A percentile compares a stretch with the other conserved stretches of the same genome.
Evolutionary conservation across 768 basidiomycete genomes (phyloP).

Genomic region (Suillus weaverae): DNA sequence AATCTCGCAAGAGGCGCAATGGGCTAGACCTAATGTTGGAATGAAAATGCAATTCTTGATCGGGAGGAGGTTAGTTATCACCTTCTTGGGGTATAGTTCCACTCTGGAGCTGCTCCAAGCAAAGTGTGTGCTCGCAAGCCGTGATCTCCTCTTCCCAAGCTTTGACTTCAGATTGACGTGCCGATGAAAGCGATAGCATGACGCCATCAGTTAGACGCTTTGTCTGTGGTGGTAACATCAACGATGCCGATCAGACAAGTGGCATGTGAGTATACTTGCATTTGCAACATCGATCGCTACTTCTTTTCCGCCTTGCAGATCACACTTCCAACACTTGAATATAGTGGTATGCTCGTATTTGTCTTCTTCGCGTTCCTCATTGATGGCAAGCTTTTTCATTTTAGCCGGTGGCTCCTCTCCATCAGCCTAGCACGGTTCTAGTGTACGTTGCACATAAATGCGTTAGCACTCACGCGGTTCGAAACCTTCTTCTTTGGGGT

Average conservation of each 20-base stretch:
- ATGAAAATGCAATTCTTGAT: neutral
- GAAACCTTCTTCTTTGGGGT: constrained; percentile 55
- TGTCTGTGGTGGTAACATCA: constrained; percentile 36
- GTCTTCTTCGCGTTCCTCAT: constrained; percentile 86
- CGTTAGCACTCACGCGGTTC: constrained; percentile 56
- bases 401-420: constrained; percentile 85
- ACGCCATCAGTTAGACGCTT: constrained; percentile 61
- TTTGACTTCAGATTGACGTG: constrained; percentile 91
- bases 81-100: constrained; percentile 29
- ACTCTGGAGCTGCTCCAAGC: constrained; percentile 46
- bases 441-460: constrained; percentile 1
- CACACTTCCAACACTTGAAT: constrained; percentile 79
- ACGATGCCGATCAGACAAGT: neutral
- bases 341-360: constrained; percentile 69
- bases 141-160: constrained; percentile 96
- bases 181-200: constrained; percentile 82
- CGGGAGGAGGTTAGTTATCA: constrained; percentile 4
- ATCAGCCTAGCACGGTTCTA: constrained; percentile 48
- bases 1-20: constrained; percentile 81
- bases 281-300: constrained; percentile 39
- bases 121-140: constrained; percentile 79
- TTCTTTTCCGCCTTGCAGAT: constrained; percentile 46
- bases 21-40: constrained; percentile 60
- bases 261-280: constrained; percentile 21
- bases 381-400: constrained; percentile 86